Percentiles rank a stretch among this genome's conserved stretches.
These are phyloP conservation scores for Brassica incana DNA, from an alignment of 345 rosid genomes.

Conservation along the genomic window DNA sequence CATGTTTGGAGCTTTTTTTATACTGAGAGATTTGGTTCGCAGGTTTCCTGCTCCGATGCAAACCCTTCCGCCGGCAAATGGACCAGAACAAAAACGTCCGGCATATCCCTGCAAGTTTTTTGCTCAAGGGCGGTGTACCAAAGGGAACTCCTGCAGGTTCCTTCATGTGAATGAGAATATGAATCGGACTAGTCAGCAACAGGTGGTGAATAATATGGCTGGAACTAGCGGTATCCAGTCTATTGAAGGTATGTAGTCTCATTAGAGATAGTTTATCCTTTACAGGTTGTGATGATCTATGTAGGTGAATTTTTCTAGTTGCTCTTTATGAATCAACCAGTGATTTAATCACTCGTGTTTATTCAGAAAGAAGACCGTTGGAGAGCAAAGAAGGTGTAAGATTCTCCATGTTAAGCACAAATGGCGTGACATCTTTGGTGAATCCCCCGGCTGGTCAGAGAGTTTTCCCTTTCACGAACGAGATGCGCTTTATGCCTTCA, in stretches of 20 bases:
- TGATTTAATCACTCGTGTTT: constrained; percentile 7
- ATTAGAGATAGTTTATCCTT: neutral
- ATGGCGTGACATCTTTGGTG: constrained; percentile 29
- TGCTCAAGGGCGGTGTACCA: constrained; percentile 84
- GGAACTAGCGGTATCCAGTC: constrained; percentile 36
- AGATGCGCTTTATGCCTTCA: constrained; percentile 42
- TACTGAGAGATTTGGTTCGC: constrained; percentile 50
- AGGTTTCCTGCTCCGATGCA: constrained; percentile 49
- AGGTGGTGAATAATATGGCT: constrained; percentile 38
- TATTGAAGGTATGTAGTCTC: constrained; percentile 55
- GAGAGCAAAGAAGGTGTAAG: constrained; percentile 17
- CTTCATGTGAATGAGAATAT: constrained; percentile 56
- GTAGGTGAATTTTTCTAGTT: neutral
- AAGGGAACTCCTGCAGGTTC: constrained; percentile 75
- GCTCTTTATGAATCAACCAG: neutral
- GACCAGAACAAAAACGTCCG: constrained; percentile 53
- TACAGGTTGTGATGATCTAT: neutral
- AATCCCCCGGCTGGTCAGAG: constrained; percentile 35
- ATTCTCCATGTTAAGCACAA: constrained; percentile 1
- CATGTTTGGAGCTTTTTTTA: constrained; percentile 19
- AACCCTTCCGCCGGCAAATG: constrained; percentile 42
- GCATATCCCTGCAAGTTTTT: constrained; percentile 67
- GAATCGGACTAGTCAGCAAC: constrained; percentile 34
- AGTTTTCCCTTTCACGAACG: constrained; percentile 38
- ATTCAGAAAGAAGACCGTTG: constrained; percentile 30